These are phyloP conservation scores for Aspergillus campestris DNA, from an alignment of 495 filamentous ascomycete species.

Conservation along the genomic window DNA sequence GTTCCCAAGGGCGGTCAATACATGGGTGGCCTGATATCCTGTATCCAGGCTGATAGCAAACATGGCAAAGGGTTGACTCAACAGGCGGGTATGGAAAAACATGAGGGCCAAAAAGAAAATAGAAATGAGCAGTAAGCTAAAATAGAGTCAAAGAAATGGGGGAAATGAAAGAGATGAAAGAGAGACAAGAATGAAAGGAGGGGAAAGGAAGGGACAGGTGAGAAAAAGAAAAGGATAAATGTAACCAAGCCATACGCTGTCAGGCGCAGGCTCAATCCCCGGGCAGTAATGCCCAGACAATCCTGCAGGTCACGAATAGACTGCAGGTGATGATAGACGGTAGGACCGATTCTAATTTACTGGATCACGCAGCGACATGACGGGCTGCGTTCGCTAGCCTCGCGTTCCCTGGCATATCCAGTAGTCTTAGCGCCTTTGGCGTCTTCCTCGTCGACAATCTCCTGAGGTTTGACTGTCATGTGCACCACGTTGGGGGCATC, in stretches of 20 bases:
- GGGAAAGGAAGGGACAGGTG: not conserved
- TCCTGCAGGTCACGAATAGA: constrained; percentile 28
- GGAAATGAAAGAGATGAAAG: not conserved
- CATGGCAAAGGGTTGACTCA: not conserved
- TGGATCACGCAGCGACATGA: constrained; percentile 77
- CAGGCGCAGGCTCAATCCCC: not conserved
- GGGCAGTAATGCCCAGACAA: constrained; percentile 5
- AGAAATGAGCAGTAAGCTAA: not conserved
- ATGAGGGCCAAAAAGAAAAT: no score
- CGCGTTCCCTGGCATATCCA: constrained; percentile 47
- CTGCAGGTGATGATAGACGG: constrained; percentile 2
- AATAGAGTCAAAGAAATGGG: not conserved
- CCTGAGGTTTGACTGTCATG: constrained; percentile 87
- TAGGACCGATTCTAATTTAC: constrained; percentile 37
- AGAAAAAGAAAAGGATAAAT: constrained; percentile 1
- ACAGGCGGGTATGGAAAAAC: not conserved
- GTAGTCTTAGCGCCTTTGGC: constrained; percentile 63
- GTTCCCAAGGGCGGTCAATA: constrained; percentile 4
- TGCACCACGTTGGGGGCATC: constrained; percentile 77
- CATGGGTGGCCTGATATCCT: constrained; percentile 8
- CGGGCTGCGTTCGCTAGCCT: constrained; percentile 53
- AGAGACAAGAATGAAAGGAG: not conserved
- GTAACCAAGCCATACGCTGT: not conserved
- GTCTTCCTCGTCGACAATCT: constrained; percentile 84
- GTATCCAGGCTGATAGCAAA: constrained; percentile 4